Percentiles rank a stretch among this genome's conserved stretches.
Evolutionary conservation across 2,329 filamentous ascomycete species (phyloP).

Genomic region (Pleoardoris graminearum): DNA sequence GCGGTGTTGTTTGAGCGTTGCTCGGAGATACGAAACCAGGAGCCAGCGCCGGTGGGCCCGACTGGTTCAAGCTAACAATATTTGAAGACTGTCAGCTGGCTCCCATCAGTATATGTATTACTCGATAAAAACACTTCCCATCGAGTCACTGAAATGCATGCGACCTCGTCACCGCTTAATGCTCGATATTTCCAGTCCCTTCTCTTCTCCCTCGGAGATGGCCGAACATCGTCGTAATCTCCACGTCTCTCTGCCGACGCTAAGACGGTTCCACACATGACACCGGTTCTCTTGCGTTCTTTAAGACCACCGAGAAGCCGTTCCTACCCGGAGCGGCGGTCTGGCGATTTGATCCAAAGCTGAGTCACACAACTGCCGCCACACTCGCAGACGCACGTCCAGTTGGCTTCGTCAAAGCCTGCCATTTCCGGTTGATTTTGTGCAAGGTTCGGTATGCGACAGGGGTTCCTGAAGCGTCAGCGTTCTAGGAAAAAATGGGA

Average conservation of each 20-base stretch:
- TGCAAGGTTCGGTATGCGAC: neutral
- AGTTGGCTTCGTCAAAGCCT: neutral
- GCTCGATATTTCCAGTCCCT: neutral
- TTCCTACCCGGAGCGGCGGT: neutral
- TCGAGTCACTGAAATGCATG: constrained; percentile 39
- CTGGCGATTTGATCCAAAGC: neutral
- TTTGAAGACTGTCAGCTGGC: constrained; percentile 31
- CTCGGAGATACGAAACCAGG: constrained; percentile 12
- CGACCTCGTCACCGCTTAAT: constrained; percentile 16
- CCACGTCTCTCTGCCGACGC: neutral
- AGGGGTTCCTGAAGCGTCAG: neutral
- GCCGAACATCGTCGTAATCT: constrained; percentile 20
- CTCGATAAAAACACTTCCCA: constrained; percentile 35
- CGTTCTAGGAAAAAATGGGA: neutral
- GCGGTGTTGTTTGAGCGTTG: neutral
- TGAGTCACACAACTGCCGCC: neutral
- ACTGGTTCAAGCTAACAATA: constrained; percentile 25
- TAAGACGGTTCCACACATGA: neutral
- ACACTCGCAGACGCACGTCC: neutral
- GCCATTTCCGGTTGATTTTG: neutral
- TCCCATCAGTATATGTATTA: constrained; percentile 34
- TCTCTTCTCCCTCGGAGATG: constrained; percentile 24
- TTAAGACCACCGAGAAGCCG: neutral
- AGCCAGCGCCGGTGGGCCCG: constrained; percentile 23
- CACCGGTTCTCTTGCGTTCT: neutral